These are phyloP conservation scores for Novymonas esmeraldas DNA, from an alignment of 208 protist species.

Conservation along the genomic window DNA sequence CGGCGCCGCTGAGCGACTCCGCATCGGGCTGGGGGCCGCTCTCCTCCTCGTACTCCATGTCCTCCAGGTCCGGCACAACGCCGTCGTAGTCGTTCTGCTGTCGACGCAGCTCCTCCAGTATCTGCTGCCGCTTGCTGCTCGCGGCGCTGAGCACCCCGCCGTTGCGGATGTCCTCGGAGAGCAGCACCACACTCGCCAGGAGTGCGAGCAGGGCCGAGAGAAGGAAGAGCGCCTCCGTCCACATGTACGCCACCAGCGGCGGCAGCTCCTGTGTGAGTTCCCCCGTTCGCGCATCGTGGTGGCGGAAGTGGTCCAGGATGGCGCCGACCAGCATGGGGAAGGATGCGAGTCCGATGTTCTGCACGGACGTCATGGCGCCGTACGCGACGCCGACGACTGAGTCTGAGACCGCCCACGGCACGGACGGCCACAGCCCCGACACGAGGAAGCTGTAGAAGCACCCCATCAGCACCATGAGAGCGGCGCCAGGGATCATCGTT, in stretches of 20 bases:
- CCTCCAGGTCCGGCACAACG: conserved; percentile 25
- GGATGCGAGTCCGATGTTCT: conserved; percentile 85
- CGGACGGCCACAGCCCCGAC: conserved; percentile 87
- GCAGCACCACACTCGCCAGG: conserved; percentile 49
- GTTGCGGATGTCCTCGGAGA: conserved; percentile 49
- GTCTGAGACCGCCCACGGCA: conserved; percentile 73
- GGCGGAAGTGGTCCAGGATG: conserved; percentile 64
- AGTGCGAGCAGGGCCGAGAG: conserved; percentile 43
- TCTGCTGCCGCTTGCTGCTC: conserved; percentile 34
- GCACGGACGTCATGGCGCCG: conserved; percentile 90
- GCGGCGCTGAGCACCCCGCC: conserved; percentile 59
- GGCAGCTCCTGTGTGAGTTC: conserved; percentile 37
- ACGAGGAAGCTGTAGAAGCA: conserved; percentile 88
- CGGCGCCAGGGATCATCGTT: conserved; percentile 66
- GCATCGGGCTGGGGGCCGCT: neutral
- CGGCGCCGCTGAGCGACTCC: neutral
- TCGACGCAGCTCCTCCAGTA: conserved; percentile 26
- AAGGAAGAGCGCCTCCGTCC: conserved; percentile 65
- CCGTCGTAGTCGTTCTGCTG: conserved; percentile 28
- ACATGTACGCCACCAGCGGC: conserved; percentile 60
- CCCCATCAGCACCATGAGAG: conserved; percentile 83
- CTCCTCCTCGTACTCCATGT: conserved; percentile 17
- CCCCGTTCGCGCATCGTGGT: neutral
- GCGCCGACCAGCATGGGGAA: conserved; percentile 71
- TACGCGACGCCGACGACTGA: conserved; percentile 86